These are phyloP conservation scores for Bryoerythrophyllum caledonicum DNA, from an alignment of 225 moss, liverwort and hornwort genomes.

Conservation along the genomic window DNA sequence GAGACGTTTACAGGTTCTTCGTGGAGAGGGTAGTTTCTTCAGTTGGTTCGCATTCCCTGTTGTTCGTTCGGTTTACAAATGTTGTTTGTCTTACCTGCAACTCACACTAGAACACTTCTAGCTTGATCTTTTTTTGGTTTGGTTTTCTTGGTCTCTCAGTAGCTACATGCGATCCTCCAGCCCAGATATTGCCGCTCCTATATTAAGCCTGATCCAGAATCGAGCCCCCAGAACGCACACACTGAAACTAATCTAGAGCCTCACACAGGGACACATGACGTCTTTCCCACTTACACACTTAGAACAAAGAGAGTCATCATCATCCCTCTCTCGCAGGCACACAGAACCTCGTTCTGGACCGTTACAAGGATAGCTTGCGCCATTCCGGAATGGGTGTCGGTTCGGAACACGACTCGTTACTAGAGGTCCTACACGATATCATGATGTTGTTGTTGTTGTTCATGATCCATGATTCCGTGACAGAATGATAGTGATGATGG, in stretches of 20 bases:
- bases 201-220: constrained; percentile 3
- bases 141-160: constrained; percentile 10
- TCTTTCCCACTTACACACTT: too few relatives aligned
- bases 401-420: background rate
- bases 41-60: too few relatives aligned
- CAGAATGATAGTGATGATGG: constrained; percentile 7
- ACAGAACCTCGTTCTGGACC: background rate
- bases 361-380: background rate
- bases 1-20: too few relatives aligned
- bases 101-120: too few relatives aligned
- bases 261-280: too few relatives aligned
- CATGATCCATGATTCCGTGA: background rate
- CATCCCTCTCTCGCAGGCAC: background rate
- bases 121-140: background rate
- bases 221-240: background rate
- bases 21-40: too few relatives aligned
- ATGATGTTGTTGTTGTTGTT: background rate
- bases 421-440: background rate
- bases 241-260: background rate
- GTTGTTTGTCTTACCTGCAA: too few relatives aligned
- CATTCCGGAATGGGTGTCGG: background rate
- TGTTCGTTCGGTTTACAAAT: too few relatives aligned
- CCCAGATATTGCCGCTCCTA: constrained; percentile 10
- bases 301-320: background rate
- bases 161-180: background rate